Evolutionary conservation across 2,329 filamentous ascomycete genomes (phyloP).

Genomic region (Knufia petricola): DNA sequence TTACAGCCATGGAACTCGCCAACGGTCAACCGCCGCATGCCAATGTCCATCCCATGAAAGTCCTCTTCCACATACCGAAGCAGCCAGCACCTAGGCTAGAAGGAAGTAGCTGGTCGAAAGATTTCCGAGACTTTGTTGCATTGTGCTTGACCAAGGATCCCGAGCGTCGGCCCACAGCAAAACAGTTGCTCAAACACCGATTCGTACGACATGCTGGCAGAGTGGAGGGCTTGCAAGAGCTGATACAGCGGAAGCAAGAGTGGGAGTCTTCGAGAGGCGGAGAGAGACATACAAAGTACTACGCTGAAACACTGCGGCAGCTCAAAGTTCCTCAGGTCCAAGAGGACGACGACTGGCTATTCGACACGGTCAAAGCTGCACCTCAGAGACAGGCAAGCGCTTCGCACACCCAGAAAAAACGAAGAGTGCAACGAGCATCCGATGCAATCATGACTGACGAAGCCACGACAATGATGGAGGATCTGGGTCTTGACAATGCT

Average conservation of each 20-base stretch:
- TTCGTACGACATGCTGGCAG: constrained; percentile 84
- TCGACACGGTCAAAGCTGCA: constrained; percentile 74
- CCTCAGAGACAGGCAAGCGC: constrained; percentile 52
- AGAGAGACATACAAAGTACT: constrained; percentile 67
- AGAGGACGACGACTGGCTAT: constrained; percentile 83
- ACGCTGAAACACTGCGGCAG: constrained; percentile 79
- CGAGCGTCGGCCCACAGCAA: constrained; percentile 71
- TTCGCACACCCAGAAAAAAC: constrained; percentile 37
- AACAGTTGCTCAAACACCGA: constrained; percentile 75
- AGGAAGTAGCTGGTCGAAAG: constrained; percentile 67
- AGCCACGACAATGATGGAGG: constrained; percentile 32
- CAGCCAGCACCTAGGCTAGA: constrained; percentile 75
- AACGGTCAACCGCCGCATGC: constrained; percentile 82
- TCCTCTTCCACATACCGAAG: constrained; percentile 83
- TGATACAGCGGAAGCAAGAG: constrained; percentile 70
- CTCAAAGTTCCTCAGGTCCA: constrained; percentile 49
- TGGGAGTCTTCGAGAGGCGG: constrained; percentile 66
- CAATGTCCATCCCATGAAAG: constrained; percentile 84
- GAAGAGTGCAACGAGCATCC: constrained; percentile 36
- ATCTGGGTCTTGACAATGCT: constrained; percentile 28
- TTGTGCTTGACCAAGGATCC: constrained; percentile 89
- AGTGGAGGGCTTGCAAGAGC: constrained; percentile 75
- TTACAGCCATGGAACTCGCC: constrained; percentile 83
- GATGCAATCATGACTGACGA: constrained; percentile 27
- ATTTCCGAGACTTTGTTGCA: constrained; percentile 89